Evolutionary conservation across 1,284 basidiomycete genomes (phyloP).

Genomic region (Microbotryomycetes sp.): DNA sequence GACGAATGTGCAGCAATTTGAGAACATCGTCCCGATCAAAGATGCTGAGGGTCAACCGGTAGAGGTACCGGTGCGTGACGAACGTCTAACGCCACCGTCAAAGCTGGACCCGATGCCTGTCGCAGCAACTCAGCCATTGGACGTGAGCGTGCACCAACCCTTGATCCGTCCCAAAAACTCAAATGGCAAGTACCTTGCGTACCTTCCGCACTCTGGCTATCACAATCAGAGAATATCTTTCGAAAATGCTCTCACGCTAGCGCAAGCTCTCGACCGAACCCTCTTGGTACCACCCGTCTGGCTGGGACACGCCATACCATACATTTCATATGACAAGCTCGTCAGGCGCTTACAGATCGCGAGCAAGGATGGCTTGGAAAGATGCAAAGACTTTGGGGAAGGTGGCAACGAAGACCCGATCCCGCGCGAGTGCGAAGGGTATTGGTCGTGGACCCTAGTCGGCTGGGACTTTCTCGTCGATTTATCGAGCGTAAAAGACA

Average conservation of each 20-base stretch:
- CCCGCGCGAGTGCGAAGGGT: constrained; percentile 50
- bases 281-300: constrained; percentile 63
- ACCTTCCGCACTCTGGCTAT: constrained; percentile 48
- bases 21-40: no score
- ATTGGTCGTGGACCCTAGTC: constrained; percentile 51
- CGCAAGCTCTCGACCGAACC: constrained; percentile 61
- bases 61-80: no score
- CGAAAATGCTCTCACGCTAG: constrained; percentile 66
- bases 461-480: constrained; percentile 65
- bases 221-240: constrained; percentile 77
- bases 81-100: no score
- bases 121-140: no score
- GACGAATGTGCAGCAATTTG: no score
- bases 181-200: constrained; percentile 24
- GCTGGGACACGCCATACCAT: constrained; percentile 58
- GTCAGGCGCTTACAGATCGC: constrained; percentile 48
- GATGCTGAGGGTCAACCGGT: no score
- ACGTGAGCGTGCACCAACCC: not conserved
- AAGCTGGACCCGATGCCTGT: no score
- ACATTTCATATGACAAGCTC: constrained; percentile 56
- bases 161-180: not conserved
- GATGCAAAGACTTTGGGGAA: constrained; percentile 41
- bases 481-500: constrained; percentile 41
- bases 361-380: constrained; percentile 51
- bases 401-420: constrained; percentile 16